Base-by-base conservation (phyloP, 164 flowering plant genomes). In the Dillenia suffruticosa region DNA sequence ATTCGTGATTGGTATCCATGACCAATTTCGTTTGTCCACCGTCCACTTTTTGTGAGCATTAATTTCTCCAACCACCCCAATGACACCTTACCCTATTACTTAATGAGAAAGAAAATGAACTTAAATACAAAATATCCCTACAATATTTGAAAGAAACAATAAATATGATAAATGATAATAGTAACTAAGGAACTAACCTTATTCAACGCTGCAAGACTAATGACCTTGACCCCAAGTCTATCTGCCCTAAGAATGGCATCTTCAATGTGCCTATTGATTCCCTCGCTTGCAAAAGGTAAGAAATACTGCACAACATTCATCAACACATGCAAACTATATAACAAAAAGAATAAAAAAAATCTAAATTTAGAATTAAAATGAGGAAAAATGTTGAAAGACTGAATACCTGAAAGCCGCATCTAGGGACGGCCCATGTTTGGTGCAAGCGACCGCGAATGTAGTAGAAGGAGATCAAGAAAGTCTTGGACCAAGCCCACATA, bases 151-250 rank as follows among this genome's bases (percentile, higher is more conserved):
- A 19, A 51, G 54, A 15, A 13, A 9, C 2, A 52, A 9, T 26
- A n/a, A 4, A 53, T 14, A 24, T 14, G 9, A 4, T 15, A 11
- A 32, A 32, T 32, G 6, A 5, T 32, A 32, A 32, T 32, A 32
- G 40, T 5, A 32, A 32, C 40, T 15, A 13, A 13, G 19, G 24
- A 13, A 63, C 72, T 2, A 10, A 90, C 98, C 97, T 94, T 94
- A 64, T 94, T 94, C 53, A 94, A 72, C 61, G 98, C 98, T 43
- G 98, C 98, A 49, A 94, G 87, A 74, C 97, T 89, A 44, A 94
- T 69, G 68, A 94, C 97, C 67, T 89, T 89, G 7, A 94, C 84
- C 0, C 98, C 97, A 22, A 84, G 14, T 53, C 63, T 81, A 50
- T 94, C 92, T 32, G 98, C 97, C 61, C 81, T 78, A 0, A 91